Base-by-base conservation (phyloP, 352 stramenopile genomes). In the Phytophthora pluvialis region DNA sequence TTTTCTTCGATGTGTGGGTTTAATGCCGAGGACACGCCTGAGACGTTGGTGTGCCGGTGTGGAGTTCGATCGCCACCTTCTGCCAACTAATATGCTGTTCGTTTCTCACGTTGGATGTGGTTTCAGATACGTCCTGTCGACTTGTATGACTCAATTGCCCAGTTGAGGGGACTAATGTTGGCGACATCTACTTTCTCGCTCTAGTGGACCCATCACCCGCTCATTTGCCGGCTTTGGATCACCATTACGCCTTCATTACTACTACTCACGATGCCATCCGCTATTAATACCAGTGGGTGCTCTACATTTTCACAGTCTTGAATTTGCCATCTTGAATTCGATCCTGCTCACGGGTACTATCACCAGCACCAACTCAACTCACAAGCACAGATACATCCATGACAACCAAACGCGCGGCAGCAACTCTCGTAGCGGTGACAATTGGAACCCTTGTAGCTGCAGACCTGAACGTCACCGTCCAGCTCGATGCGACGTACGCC, bases 401-500 rank as follows among this genome's bases (percentile, higher is more conserved):
- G 43, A 18, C 12, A 29, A n/a, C n/a, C 18, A 49, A 29, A 12
- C 10, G 43, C 10, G 21, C 11, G 28, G 11, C 13, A 25, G 43
- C 25, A 49, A 25, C 28, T 35, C 25, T 49, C n/a, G 25, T 49
- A 21, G 11, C 25, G 13, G 3, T 49, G 43, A 10, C 25, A 49
- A 16, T 9, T 49, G 11, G 4, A 10, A 33, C 16, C 1, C 53
- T 52, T 12, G 31, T 29, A 9, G 28, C 21, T 32, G 40, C 53
- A 29, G 31, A 60, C 12, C 29, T 44, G 11, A 21, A 11, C 5
- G 28, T 60, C 6, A n/a, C 16, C 13, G 53, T 60, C 6, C 15
- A 28, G 3, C 6, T 35, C 33, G 53, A 60, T n/a, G 53, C 53
- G n/a, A 62, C 43, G 1, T 62, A 62, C 32, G 12, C 32, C 1